phyloP scores from a whole-genome alignment of 129 eudicot species.

The Flaveria linearis region DNA sequence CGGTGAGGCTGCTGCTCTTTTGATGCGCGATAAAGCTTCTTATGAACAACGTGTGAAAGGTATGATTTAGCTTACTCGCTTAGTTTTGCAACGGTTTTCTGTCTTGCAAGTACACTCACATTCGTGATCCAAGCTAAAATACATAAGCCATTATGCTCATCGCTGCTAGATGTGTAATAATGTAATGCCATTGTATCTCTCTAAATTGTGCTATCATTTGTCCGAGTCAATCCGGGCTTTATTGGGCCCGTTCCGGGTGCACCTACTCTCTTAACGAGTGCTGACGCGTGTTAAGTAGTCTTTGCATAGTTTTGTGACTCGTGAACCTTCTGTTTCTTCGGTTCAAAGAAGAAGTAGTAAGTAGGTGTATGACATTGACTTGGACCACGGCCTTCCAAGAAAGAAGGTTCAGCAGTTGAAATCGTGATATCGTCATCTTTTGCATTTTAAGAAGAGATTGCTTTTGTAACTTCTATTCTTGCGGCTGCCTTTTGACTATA shows the following conservation, averaged over 20 bases:
- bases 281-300: too few relatives aligned
- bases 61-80: constrained; percentile 19
- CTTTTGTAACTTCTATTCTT: background rate
- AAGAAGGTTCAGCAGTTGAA: too few relatives aligned
- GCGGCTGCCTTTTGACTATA: background rate
- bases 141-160: background rate
- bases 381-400: too few relatives aligned
- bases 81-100: background rate
- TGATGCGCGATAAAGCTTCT: constrained; percentile 79
- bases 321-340: too few relatives aligned
- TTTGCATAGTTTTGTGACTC: too few relatives aligned
- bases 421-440: background rate
- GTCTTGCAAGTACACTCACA: background rate
- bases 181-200: too few relatives aligned
- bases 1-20: constrained; percentile 81
- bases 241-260: too few relatives aligned
- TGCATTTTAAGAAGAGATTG: background rate
- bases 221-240: too few relatives aligned
- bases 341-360: too few relatives aligned
- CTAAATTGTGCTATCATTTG: too few relatives aligned
- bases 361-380: too few relatives aligned
- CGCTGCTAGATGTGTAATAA: background rate
- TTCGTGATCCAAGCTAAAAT: background rate
- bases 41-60: constrained; percentile 90
- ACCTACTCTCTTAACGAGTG: too few relatives aligned